A percentile compares a stretch with the other conserved stretches of the same genome.
phyloP scores from a whole-genome alignment of 179 eudicot species.

The Corrigiola litoralis region DNA sequence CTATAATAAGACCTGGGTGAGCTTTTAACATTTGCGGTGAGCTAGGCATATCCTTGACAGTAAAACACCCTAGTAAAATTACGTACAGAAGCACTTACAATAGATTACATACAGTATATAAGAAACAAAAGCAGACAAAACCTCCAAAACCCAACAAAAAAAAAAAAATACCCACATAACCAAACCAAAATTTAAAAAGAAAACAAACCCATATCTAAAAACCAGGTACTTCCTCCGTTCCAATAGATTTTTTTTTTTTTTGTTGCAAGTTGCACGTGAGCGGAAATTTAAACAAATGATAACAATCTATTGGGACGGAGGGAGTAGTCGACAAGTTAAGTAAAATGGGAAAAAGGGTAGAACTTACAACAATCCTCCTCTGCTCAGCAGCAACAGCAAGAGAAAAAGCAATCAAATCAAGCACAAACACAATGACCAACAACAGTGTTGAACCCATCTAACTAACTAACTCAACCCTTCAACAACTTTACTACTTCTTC shows the following conservation, averaged over 20 bases:
- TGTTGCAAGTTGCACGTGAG: too few relatives aligned
- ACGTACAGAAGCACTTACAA: too few relatives aligned
- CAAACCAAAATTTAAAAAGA: neutral
- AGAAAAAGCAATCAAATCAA: slow-evolving; percentile 74
- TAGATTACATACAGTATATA: too few relatives aligned
- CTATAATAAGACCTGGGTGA: too few relatives aligned
- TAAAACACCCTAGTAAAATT: too few relatives aligned
- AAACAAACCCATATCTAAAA: neutral
- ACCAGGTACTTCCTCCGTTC: too few relatives aligned
- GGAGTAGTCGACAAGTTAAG: neutral
- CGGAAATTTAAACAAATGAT: too few relatives aligned
- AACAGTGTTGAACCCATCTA: slow-evolving; percentile 36
- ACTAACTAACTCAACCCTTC: neutral
- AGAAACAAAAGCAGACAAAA: neutral
- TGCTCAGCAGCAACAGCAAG: slow-evolving; percentile 94
- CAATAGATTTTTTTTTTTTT: too few relatives aligned
- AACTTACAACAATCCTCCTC: slow-evolving; percentile 54
- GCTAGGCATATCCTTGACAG: too few relatives aligned
- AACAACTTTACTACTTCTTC: neutral
- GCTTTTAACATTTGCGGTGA: too few relatives aligned
- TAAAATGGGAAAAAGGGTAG: neutral
- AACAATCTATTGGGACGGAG: too few relatives aligned
- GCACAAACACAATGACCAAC: slow-evolving; percentile 48
- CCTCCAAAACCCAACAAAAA: too few relatives aligned
- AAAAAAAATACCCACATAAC: neutral